Percentiles rank a stretch among this genome's conserved stretches.
Evolutionary conservation across 441 rosid species (phyloP).

Genomic region (Biscutella laevigata): DNA sequence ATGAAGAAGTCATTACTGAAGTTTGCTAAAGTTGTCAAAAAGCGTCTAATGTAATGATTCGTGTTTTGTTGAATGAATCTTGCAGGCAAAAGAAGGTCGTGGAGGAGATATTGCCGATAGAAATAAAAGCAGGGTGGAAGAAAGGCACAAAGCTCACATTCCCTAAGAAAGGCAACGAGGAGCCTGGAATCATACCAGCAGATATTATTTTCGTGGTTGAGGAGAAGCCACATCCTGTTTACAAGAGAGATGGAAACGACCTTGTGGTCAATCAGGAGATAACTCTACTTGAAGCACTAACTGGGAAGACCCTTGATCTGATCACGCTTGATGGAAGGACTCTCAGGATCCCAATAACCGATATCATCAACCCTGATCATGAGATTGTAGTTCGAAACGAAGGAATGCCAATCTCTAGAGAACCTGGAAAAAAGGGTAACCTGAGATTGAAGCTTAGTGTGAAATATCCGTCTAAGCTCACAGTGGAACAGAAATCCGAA

Average conservation of each 20-base stretch:
- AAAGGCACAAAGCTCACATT: slow-evolving; percentile 88
- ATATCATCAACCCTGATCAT: slow-evolving; percentile 61
- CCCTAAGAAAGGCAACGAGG: slow-evolving; percentile 80
- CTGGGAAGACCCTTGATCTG: slow-evolving; percentile 60
- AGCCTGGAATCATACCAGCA: slow-evolving; percentile 64
- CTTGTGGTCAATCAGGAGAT: slow-evolving; percentile 59
- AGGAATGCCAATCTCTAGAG: slow-evolving; percentile 87
- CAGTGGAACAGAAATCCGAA: slow-evolving; percentile 66
- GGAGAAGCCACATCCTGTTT: slow-evolving; percentile 75
- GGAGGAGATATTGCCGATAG: slow-evolving; percentile 78
- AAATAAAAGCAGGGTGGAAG: slow-evolving; percentile 93
- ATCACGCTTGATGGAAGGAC: slow-evolving; percentile 64
- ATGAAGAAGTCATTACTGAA: too few species aligned
- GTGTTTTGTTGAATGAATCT: slow-evolving; percentile 10
- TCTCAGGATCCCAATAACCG: slow-evolving; percentile 54
- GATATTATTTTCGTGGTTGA: slow-evolving; percentile 69
- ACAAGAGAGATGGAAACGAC: slow-evolving; percentile 77
- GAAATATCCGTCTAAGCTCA: slow-evolving; percentile 65
- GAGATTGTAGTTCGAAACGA: slow-evolving; percentile 72
- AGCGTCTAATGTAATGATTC: too few species aligned
- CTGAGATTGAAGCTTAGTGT: slow-evolving; percentile 66
- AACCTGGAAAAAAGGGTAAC: slow-evolving; percentile 73
- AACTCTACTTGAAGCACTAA: slow-evolving; percentile 73
- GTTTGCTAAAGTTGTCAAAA: too few species aligned
- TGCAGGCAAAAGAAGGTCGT: slow-evolving; percentile 46